Conservation (phyloP, 2,329 filamentous ascomycete genomes). For the Graphiopsis chlorocephala region DNA sequence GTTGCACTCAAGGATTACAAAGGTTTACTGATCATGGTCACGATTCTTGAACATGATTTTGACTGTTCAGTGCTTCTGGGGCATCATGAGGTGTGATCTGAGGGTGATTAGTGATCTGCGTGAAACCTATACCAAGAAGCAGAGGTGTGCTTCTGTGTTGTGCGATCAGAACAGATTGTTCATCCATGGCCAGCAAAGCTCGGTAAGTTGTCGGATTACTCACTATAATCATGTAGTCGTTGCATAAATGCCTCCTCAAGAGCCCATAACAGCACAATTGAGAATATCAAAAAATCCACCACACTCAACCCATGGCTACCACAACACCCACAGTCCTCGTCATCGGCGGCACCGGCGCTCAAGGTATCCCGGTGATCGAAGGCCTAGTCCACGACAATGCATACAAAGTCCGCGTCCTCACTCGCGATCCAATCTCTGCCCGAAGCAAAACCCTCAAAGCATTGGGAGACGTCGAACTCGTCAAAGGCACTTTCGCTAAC, state of each 20-base stretch:
- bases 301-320: background rate
- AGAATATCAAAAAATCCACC: background rate
- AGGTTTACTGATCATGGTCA: background rate
- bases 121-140: background rate
- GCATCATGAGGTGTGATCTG: background rate
- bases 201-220: background rate
- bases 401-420: slow-evolving; percentile 50
- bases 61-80: background rate
- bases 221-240: background rate
- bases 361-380: slow-evolving; percentile 27
- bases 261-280: background rate
- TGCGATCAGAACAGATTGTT: background rate
- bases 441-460: slow-evolving; percentile 44
- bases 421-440: slow-evolving; percentile 43
- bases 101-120: background rate
- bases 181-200: background rate
- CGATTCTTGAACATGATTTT: background rate
- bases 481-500: slow-evolving; percentile 49
- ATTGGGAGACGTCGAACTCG: slow-evolving; percentile 47
- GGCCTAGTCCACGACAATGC: slow-evolving; percentile 38
- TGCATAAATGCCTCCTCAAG: background rate
- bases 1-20: too few relatives aligned
- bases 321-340: slow-evolving; percentile 28
- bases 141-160: background rate
- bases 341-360: slow-evolving; percentile 28